Conservation (phyloP, 495 filamentous ascomycete species). For the Coniosporium apollinis region DNA sequence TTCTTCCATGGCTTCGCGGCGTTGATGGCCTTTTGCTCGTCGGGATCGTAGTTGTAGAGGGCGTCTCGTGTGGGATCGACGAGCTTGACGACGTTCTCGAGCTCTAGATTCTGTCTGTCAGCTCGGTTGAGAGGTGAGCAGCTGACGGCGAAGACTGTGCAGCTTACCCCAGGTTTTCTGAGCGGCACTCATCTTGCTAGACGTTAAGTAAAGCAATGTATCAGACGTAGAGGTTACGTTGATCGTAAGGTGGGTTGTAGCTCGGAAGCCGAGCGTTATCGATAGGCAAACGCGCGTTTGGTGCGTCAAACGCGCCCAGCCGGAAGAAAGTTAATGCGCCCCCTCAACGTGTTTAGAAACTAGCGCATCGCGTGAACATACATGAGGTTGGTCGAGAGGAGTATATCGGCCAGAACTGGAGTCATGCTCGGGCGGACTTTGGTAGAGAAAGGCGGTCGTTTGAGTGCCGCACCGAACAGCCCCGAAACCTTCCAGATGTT, state of each 20-base stretch:
- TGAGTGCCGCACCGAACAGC: too few relatives aligned
- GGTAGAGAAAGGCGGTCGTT: too few relatives aligned
- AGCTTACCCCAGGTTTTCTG: constrained; percentile 11
- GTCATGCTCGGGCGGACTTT: too few relatives aligned
- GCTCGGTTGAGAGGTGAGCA: not conserved
- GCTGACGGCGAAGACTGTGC: not conserved
- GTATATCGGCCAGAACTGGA: too few relatives aligned
- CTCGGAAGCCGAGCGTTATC: not conserved
- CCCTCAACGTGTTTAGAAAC: not conserved
- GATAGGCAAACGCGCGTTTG: not conserved
- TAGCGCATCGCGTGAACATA: too few relatives aligned
- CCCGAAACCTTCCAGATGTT: too few relatives aligned
- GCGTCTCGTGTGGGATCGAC: constrained; percentile 77
- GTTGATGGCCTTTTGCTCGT: constrained; percentile 42
- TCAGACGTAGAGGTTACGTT: not conserved
- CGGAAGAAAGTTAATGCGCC: not conserved
- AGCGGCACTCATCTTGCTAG: constrained; percentile 1
- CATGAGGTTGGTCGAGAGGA: too few relatives aligned
- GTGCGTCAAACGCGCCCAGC: not conserved
- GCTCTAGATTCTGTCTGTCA: constrained; percentile 38
- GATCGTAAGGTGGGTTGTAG: not conserved
- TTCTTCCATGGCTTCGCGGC: constrained; percentile 58
- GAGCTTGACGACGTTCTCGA: constrained; percentile 70
- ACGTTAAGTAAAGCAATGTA: too few relatives aligned
- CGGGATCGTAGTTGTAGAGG: constrained; percentile 65